A percentile compares a stretch with the other conserved stretches of the same genome.
Evolutionary conservation across 768 basidiomycete genomes (phyloP).

Genomic region (Suillus plorans): DNA sequence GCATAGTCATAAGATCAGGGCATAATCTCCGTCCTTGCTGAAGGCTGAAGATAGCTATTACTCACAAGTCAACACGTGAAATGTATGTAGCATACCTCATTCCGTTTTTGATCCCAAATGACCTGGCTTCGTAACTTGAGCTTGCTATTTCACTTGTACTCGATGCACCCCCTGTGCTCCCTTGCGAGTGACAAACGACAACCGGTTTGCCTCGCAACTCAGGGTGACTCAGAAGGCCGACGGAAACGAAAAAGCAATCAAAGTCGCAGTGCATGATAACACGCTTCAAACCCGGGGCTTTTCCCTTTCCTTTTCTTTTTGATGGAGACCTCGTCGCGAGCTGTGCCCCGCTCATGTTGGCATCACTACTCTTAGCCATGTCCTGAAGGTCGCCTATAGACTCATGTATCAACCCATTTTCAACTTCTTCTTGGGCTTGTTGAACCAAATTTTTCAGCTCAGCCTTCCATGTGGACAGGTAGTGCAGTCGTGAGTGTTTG

Average conservation of each 20-base stretch:
- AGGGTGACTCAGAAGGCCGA: slow-evolving; percentile 77
- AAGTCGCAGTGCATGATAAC: slow-evolving; percentile 94
- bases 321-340: slow-evolving; percentile 49
- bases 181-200: slow-evolving; percentile 95
- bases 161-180: slow-evolving; percentile 62
- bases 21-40: slow-evolving; percentile 80
- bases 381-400: not conserved
- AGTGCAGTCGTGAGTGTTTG: slow-evolving; percentile 89
- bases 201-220: slow-evolving; percentile 85
- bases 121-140: slow-evolving; percentile 90
- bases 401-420: slow-evolving; percentile 33
- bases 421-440: slow-evolving; percentile 74
- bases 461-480: slow-evolving; percentile 89
- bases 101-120: slow-evolving; percentile 86
- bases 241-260: slow-evolving; percentile 96
- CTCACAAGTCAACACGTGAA: not conserved
- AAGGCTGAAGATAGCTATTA: slow-evolving; percentile 44
- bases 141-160: slow-evolving; percentile 96
- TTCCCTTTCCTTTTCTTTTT: slow-evolving; percentile 52
- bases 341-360: slow-evolving; percentile 56
- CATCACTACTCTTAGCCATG: slow-evolving; percentile 15
- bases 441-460: slow-evolving; percentile 80
- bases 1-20: slow-evolving; percentile 70
- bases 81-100: slow-evolving; percentile 68
- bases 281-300: slow-evolving; percentile 47